Percentiles rank a stretch among this genome's conserved stretches.
phyloP scores from a whole-genome alignment of 441 rosid species.

The Arabidopsis hybrid region DNA sequence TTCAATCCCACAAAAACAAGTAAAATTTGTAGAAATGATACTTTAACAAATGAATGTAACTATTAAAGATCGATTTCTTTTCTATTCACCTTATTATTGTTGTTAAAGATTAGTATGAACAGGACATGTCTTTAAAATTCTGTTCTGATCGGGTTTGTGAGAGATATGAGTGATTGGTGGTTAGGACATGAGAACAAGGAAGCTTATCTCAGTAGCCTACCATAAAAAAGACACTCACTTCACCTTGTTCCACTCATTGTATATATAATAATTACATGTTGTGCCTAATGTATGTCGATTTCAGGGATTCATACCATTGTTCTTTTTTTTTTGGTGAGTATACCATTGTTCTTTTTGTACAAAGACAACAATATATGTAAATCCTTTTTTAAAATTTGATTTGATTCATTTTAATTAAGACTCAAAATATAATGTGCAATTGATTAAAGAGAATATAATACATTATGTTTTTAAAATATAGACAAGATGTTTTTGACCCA shows the following conservation, averaged over 20 bases:
- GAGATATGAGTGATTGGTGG: slow-evolving; percentile 43
- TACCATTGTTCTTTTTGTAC: not conserved
- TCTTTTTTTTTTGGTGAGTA: no score
- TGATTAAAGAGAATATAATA: not conserved
- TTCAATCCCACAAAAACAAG: not conserved
- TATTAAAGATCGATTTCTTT: not conserved
- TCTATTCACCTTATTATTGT: not conserved
- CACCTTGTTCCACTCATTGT: slow-evolving; percentile 38
- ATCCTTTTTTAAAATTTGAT: not conserved
- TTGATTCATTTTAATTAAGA: not conserved
- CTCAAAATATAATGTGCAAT: not conserved
- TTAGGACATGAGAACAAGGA: slow-evolving; percentile 34
- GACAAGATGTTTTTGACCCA: not conserved
- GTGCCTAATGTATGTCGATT: slow-evolving; percentile 2
- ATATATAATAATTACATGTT: not conserved
- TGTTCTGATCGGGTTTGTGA: not conserved
- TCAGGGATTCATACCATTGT: not conserved
- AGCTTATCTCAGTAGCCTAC: slow-evolving; percentile 41
- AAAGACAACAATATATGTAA: not conserved
- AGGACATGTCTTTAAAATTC: not conserved
- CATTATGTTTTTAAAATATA: not conserved
- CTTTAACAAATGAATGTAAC: not conserved
- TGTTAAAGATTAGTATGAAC: not conserved
- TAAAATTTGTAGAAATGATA: not conserved
- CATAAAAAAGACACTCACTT: slow-evolving; percentile 30